Evolutionary conservation across 2,329 filamentous ascomycete genomes (phyloP), one percentile per base, ranked within the genome.

Genomic region (Colletotrichum aenigma): DNA sequence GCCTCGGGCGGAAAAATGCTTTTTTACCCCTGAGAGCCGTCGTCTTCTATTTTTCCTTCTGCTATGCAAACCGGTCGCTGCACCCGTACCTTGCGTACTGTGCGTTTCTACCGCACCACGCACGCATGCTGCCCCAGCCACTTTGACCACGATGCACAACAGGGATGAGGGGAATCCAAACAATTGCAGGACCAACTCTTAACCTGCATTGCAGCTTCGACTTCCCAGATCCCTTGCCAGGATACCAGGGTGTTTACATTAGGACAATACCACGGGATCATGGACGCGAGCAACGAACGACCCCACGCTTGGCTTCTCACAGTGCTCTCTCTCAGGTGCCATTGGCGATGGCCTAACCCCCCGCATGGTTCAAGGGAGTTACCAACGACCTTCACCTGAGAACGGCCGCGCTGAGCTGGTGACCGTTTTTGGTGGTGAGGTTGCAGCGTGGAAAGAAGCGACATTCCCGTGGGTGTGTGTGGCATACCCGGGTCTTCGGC

Each of bases 371-470:
- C 60, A 66, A 71, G 61, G 72, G 61, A 9, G 21, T 55, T 61
- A 28, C 6, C 16, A 52, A 28, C 61, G 55, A 28, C 30, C 55
- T 55, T 75, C 55, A 24, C 56, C 56, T 52, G 30, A 43, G 36
- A 32, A 69, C 43, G 65, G 34, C 30, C 62, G 10, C 36, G 61
- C 70, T 75, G 62, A 75, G 32, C 55, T 73, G 70, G 68, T 71
- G 61, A 60, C 68, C 74, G 32, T 36, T 69, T 73, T 64, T 56
- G 62, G 62, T 48, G 56, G 16, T 28, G 64, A 76, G 74, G 74
- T 76, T 74, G 70, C 56, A 70, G 70, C 70, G 70, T 43, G 38
- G 52, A 64, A 68, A 74, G 64, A 30, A 75, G 74, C 74, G 74
- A 65, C 74, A 74, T 60, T 65, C 43, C 43, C 70, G 70, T 66